Conservation (phyloP, 306 rosid genomes). For the Bauhinia variegata region DNA sequence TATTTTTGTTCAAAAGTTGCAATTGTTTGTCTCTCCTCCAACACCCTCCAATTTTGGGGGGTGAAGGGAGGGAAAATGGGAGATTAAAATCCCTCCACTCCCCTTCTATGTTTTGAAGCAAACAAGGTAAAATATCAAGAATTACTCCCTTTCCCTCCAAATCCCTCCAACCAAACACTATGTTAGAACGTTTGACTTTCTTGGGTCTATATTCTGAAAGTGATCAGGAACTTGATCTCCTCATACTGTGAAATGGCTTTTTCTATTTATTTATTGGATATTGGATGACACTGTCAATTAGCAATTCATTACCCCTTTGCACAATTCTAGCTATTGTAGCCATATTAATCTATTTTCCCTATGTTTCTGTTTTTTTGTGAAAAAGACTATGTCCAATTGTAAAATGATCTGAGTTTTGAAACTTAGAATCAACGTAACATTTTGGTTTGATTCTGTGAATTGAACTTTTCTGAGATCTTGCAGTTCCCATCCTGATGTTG, state of each 20-base stretch:
- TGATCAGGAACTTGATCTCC: not conserved
- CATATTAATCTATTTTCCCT: conserved; percentile 1
- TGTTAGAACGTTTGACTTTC: not conserved
- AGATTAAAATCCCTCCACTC: too few species aligned
- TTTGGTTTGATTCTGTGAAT: not conserved
- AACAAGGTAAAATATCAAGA: too few species aligned
- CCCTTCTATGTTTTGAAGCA: too few species aligned
- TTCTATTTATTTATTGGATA: not conserved
- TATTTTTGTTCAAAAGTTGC: too few species aligned
- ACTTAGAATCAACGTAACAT: not conserved
- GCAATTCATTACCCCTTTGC: too few species aligned
- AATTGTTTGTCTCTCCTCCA: too few species aligned
- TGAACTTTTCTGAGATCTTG: conserved; percentile 2
- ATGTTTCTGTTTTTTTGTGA: not conserved
- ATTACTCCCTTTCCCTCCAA: too few species aligned
- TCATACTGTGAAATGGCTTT: not conserved
- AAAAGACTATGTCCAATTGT: not conserved
- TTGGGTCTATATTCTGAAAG: not conserved
- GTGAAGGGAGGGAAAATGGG: too few species aligned
- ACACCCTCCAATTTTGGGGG: too few species aligned
- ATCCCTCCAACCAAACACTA: too few species aligned
- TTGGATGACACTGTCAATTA: not conserved
- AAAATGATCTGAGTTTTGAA: not conserved
- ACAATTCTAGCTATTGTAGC: not conserved
- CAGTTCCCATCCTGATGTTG: conserved; percentile 1